phyloP scores from a whole-genome alignment of 1,284 basidiomycete genomes.

The Pascua guehoae region DNA sequence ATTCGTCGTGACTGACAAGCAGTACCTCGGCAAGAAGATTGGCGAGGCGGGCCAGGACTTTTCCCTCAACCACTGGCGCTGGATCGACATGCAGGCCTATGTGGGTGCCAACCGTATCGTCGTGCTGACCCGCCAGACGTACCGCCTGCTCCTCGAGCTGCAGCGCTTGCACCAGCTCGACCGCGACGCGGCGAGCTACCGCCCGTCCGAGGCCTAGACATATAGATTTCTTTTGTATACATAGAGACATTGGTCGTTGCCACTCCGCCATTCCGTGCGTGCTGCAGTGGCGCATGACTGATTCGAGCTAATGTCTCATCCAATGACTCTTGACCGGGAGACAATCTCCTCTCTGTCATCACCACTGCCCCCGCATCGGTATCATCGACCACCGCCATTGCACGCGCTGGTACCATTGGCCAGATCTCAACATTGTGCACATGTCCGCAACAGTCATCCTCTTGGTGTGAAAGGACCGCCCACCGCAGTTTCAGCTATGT shows the following conservation, averaged over 20 bases:
- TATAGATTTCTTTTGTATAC: background rate
- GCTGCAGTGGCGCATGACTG: background rate
- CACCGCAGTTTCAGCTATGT: too few species aligned
- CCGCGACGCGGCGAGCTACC: conserved; percentile 30
- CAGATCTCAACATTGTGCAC: too few species aligned
- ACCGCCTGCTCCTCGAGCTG: conserved; percentile 46
- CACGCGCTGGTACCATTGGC: too few species aligned
- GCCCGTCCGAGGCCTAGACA: background rate
- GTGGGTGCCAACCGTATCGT: conserved; percentile 24
- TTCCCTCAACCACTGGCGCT: conserved; percentile 51
- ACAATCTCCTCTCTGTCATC: too few species aligned
- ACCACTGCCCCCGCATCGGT: too few species aligned
- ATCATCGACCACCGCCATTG: too few species aligned
- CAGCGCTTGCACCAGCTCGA: conserved; percentile 40
- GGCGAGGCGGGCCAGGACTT: conserved; percentile 51
- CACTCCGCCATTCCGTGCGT: background rate
- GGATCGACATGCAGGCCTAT: conserved; percentile 53
- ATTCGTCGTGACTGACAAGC: too few species aligned
- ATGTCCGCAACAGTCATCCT: too few species aligned
- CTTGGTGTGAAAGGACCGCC: too few species aligned
- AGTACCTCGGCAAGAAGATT: conserved; percentile 51
- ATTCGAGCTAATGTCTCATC: too few species aligned
- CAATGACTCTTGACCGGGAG: too few species aligned
- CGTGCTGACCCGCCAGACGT: conserved; percentile 30
- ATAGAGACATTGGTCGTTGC: background rate